These are phyloP conservation scores for Amauroascus verrucosus DNA, from an alignment of 2,329 filamentous ascomycete genomes.

Conservation along the genomic window DNA sequence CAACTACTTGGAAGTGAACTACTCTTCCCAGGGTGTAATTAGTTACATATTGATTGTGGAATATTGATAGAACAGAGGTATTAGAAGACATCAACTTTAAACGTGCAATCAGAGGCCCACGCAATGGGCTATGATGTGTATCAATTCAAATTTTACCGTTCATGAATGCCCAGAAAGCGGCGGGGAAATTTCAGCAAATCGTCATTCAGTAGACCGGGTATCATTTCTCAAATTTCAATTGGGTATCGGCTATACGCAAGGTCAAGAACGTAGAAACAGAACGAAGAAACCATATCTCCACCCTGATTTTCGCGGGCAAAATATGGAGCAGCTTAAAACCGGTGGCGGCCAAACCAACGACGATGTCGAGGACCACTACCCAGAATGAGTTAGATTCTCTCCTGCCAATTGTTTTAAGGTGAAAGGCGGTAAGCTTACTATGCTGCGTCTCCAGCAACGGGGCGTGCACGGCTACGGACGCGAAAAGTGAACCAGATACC, in stretches of 20 bases:
- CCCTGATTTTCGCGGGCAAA: background rate
- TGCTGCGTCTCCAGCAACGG: constrained; percentile 15
- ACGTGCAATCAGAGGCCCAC: background rate
- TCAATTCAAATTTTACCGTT: background rate
- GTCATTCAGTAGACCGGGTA: background rate
- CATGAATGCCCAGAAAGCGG: background rate
- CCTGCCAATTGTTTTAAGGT: background rate
- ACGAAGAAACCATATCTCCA: background rate
- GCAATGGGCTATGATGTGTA: background rate
- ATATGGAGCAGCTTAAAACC: constrained; percentile 22
- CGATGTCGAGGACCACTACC: constrained; percentile 18
- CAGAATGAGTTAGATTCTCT: background rate
- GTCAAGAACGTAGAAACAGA: background rate
- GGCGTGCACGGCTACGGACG: constrained; percentile 3
- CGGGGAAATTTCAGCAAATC: background rate
- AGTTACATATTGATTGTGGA: no score
- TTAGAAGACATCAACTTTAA: background rate
- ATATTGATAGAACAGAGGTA: background rate
- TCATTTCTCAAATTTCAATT: background rate
- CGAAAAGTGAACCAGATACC: constrained; percentile 18
- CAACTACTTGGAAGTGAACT: no score
- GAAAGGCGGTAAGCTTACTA: background rate
- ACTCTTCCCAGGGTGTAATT: no score
- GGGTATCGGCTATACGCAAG: background rate
- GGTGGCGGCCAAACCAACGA: constrained; percentile 28